Evolutionary conservation across 2,329 filamentous ascomycete genomes (phyloP).

Genomic region (Alternaria burnsii): DNA sequence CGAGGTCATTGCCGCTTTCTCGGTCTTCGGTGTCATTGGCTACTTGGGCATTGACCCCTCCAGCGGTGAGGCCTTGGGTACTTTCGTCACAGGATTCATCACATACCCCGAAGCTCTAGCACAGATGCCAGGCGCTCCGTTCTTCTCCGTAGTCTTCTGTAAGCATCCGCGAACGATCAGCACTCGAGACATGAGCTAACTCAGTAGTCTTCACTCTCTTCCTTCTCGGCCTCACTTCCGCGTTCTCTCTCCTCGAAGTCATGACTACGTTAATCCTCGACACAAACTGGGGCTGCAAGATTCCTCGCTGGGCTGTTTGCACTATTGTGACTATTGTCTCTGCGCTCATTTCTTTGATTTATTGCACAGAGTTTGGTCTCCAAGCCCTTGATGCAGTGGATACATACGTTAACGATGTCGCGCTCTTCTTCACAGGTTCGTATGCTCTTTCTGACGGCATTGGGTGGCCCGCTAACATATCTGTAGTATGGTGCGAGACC

Average conservation of each 20-base stretch:
- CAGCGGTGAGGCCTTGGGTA: constrained; percentile 46
- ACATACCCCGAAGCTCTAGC: constrained; percentile 62
- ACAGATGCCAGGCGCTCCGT: constrained; percentile 63
- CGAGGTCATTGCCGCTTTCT: no score
- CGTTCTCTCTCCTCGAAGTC: constrained; percentile 65
- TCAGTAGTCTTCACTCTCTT: constrained; percentile 60
- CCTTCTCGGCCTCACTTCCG: constrained; percentile 63
- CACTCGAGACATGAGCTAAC: background rate
- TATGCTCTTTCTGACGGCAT: no score
- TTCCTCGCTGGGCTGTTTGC: constrained; percentile 17
- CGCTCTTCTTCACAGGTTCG: no score
- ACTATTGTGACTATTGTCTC: constrained; percentile 34
- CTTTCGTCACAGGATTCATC: constrained; percentile 63
- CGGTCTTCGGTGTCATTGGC: no score
- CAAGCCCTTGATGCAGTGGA: constrained; percentile 63
- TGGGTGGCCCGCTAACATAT: constrained; percentile 11
- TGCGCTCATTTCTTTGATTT: constrained; percentile 59
- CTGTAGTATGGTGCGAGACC: constrained; percentile 59
- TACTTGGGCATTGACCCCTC: no score
- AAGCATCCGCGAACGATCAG: background rate
- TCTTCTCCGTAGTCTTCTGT: constrained; percentile 62
- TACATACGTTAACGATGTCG: constrained; percentile 61
- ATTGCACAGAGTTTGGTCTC: constrained; percentile 64
- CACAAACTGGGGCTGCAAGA: constrained; percentile 52
- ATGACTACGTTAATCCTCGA: constrained; percentile 62